These are phyloP conservation scores for Phytopythium aichiense DNA, from an alignment of 352 stramenopile species.

Conservation along the genomic window DNA sequence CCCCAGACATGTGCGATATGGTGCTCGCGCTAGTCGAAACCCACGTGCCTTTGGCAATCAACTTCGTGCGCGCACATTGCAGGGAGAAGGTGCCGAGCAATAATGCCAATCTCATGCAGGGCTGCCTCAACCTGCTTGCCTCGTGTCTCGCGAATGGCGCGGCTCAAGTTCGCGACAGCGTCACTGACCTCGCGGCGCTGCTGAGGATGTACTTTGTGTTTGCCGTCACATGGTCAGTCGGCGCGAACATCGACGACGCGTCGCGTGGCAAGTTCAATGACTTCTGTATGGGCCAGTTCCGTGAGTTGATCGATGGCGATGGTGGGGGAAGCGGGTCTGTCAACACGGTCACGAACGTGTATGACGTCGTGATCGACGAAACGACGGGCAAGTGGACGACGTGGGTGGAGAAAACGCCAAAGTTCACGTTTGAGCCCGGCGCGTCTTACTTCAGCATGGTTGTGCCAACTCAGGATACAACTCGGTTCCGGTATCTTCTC, in stretches of 20 bases:
- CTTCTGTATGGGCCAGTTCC: slow-evolving; percentile 78
- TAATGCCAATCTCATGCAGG: slow-evolving; percentile 85
- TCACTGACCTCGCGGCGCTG: slow-evolving; percentile 48
- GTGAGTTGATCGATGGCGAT: slow-evolving; percentile 47
- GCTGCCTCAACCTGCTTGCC: slow-evolving; percentile 85
- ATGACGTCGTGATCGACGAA: slow-evolving; percentile 84
- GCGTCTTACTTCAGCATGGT: slow-evolving; percentile 94
- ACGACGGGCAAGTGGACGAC: slow-evolving; percentile 64
- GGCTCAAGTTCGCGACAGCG: slow-evolving; percentile 32
- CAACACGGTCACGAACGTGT: slow-evolving; percentile 63
- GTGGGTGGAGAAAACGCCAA: slow-evolving; percentile 87
- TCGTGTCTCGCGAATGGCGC: slow-evolving; percentile 53
- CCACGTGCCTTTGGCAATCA: slow-evolving; percentile 76
- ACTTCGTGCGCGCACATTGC: slow-evolving; percentile 89
- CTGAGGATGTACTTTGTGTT: slow-evolving; percentile 90
- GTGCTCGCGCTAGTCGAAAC: slow-evolving; percentile 74
- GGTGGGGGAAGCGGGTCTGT: slow-evolving; percentile 10
- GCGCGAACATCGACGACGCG: slow-evolving; percentile 84
- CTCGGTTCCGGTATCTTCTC: slow-evolving; percentile 91
- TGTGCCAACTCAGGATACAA: slow-evolving; percentile 93
- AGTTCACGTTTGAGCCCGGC: slow-evolving; percentile 81
- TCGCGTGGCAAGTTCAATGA: slow-evolving; percentile 83
- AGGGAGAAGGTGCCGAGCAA: slow-evolving; percentile 87
- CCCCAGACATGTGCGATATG: slow-evolving; percentile 58
- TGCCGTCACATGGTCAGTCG: slow-evolving; percentile 78